Conservation (phyloP, 2,329 filamentous ascomycete genomes). For the Sphaerostilbella broomeana region DNA sequence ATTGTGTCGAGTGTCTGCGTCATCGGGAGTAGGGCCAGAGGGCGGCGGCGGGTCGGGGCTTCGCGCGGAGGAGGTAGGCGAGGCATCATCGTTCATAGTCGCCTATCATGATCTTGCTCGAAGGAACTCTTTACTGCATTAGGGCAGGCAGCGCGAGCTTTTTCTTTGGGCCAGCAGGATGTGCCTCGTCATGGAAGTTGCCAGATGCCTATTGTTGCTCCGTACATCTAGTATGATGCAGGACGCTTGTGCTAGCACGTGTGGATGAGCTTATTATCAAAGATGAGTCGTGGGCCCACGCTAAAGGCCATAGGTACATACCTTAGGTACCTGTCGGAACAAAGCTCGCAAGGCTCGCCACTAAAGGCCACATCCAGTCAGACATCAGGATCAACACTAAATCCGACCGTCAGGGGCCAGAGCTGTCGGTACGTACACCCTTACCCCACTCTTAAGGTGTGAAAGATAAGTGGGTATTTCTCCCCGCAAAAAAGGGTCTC, state of each 20-base stretch:
- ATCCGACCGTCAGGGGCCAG: conserved; percentile 7
- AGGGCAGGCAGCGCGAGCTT: conserved; percentile 8
- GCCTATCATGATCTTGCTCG: conserved; percentile 29
- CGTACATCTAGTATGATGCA: not conserved
- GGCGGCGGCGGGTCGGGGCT: conserved; percentile 17
- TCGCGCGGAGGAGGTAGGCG: conserved; percentile 35
- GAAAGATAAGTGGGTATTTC: conserved; percentile 1
- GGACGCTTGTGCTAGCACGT: too few relatives aligned
- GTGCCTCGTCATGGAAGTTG: conserved; percentile 4
- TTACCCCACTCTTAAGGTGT: too few relatives aligned
- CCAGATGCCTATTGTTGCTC: not conserved
- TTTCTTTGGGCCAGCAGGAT: not conserved
- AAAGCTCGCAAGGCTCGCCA: too few relatives aligned
- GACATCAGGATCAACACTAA: conserved; percentile 16
- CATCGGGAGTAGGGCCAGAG: conserved; percentile 13
- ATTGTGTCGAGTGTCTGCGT: conserved; percentile 10
- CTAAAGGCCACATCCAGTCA: too few relatives aligned
- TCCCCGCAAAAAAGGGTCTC: conserved; percentile 16
- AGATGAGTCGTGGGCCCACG: too few relatives aligned
- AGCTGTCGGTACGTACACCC: conserved; percentile 11
- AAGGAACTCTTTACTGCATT: conserved; percentile 18
- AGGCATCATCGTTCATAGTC: conserved; percentile 48
- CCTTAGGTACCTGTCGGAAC: too few relatives aligned
- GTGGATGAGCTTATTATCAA: too few relatives aligned
- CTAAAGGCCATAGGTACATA: too few relatives aligned